These are phyloP conservation scores for Myriosclerotinia curreyana DNA, from an alignment of 2,329 filamentous ascomycete species.

Conservation along the genomic window DNA sequence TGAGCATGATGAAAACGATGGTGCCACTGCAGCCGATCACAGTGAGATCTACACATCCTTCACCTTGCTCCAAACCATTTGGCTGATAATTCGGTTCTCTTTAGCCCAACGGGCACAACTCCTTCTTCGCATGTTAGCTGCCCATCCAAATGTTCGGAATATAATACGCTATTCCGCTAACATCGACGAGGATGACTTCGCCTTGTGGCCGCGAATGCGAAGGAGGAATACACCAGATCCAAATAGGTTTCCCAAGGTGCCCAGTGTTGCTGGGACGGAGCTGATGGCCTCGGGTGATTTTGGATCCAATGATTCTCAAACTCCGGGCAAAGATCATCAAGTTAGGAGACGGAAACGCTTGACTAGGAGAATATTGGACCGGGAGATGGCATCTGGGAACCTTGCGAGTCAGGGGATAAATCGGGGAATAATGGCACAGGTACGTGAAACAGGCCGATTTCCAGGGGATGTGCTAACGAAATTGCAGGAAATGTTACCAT, in stretches of 20 bases:
- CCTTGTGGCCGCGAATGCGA: constrained; percentile 48
- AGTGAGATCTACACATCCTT: constrained; percentile 38
- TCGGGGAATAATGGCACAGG: constrained; percentile 65
- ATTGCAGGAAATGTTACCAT: constrained; percentile 70
- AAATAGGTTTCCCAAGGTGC: constrained; percentile 74
- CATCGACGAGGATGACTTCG: constrained; percentile 29
- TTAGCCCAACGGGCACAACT: constrained; percentile 29
- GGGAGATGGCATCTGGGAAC: constrained; percentile 73
- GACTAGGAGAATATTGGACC: constrained; percentile 69
- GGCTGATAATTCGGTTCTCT: constrained; percentile 35
- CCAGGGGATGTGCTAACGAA: background rate
- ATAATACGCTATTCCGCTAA: constrained; percentile 25
- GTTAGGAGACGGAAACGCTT: constrained; percentile 52
- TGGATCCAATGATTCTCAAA: constrained; percentile 61
- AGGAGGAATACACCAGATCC: constrained; percentile 48
- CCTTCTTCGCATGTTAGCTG: constrained; percentile 31
- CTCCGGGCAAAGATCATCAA: constrained; percentile 30
- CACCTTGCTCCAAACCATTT: constrained; percentile 29
- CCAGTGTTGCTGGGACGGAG: constrained; percentile 70
- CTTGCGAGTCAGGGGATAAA: constrained; percentile 59
- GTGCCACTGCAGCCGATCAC: constrained; percentile 35
- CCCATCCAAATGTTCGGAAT: constrained; percentile 21
- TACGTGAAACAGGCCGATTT: constrained; percentile 38
- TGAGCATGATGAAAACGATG: constrained; percentile 38
- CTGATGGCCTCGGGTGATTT: constrained; percentile 83